A percentile compares a stretch with the other conserved stretches of the same genome.
Conservation (phyloP, 2,329 filamentous ascomycete genomes). For the Penicillium sp. region DNA sequence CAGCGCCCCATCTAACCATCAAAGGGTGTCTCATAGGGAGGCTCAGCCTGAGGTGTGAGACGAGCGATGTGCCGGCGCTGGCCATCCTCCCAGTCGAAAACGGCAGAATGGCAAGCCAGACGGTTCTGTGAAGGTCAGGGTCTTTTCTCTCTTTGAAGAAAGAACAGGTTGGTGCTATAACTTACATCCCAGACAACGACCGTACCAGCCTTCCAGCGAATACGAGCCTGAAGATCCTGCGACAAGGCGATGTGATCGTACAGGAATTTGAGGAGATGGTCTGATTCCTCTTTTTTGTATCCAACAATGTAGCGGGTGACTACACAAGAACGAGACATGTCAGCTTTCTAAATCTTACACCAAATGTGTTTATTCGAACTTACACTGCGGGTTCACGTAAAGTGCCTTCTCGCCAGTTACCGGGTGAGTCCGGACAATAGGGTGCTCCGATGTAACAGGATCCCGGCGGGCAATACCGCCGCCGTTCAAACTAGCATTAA, state of each 20-base stretch:
- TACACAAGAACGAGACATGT: conserved; percentile 24
- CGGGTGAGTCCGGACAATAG: conserved; percentile 71
- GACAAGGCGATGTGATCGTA: conserved; percentile 65
- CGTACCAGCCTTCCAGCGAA: conserved; percentile 70
- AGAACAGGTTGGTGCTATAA: conserved; percentile 2
- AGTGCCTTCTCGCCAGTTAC: conserved; percentile 74
- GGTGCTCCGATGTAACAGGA: conserved; percentile 65
- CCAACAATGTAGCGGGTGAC: conserved; percentile 74
- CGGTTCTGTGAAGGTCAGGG: conserved; percentile 47
- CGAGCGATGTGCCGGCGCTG: conserved; percentile 70
- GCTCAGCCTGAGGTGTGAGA: conserved; percentile 74
- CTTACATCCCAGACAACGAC: conserved; percentile 72
- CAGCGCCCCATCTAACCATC: conserved; percentile 17
- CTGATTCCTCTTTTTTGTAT: conserved; percentile 78
- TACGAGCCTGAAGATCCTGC: conserved; percentile 62
- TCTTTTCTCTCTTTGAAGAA: not conserved
- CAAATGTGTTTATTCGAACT: conserved; percentile 24
- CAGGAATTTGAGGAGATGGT: conserved; percentile 65
- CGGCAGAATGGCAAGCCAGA: conserved; percentile 66
- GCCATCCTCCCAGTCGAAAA: conserved; percentile 73
- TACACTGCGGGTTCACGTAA: conserved; percentile 74
- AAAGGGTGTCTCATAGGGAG: conserved; percentile 62
- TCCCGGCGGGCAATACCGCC: conserved; percentile 67
- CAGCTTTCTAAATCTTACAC: not conserved
- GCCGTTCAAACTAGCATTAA: conserved; percentile 56